phyloP scores from a whole-genome alignment of 495 filamentous ascomycete genomes.

The Xylaria castorea region DNA sequence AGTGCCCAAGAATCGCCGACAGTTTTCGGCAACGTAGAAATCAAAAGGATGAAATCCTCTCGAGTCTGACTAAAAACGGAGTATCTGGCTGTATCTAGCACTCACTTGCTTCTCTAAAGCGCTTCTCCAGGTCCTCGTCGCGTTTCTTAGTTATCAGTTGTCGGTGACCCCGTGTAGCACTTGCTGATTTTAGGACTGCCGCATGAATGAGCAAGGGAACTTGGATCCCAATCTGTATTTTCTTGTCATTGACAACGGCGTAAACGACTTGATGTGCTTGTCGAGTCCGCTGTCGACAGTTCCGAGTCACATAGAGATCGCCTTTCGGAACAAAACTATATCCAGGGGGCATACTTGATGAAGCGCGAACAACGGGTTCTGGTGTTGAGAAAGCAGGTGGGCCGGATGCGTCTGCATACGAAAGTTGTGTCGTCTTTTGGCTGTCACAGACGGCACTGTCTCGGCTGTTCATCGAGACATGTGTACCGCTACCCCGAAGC shows the following conservation, averaged over 20 bases:
- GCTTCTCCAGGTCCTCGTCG: slow-evolving; percentile 37
- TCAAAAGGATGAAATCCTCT: not conserved
- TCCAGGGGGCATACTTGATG: slow-evolving; percentile 39
- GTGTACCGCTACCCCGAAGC: not conserved
- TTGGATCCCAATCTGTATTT: slow-evolving; percentile 43
- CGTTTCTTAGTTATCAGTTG: slow-evolving; percentile 35
- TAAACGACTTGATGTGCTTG: slow-evolving; percentile 40
- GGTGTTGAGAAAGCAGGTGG: not conserved
- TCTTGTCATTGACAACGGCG: slow-evolving; percentile 38
- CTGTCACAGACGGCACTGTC: not conserved
- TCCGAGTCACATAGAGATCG: slow-evolving; percentile 45
- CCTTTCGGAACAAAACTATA: slow-evolving; percentile 50
- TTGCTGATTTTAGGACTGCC: slow-evolving; percentile 34
- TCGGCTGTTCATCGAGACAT: not conserved
- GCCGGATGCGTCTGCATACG: not conserved
- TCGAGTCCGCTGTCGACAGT: slow-evolving; percentile 47
- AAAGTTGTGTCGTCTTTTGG: not conserved
- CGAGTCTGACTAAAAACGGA: not conserved
- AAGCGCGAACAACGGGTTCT: slow-evolving; percentile 19
- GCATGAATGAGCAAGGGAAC: slow-evolving; percentile 43
- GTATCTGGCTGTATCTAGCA: not conserved
- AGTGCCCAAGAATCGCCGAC: not conserved
- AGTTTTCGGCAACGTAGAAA: not conserved
- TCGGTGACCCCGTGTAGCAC: slow-evolving; percentile 39
- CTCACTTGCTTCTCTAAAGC: slow-evolving; percentile 23